Base-by-base conservation (phyloP, 495 filamentous ascomycete genomes). In the Staphylotrichum longicolle region DNA sequence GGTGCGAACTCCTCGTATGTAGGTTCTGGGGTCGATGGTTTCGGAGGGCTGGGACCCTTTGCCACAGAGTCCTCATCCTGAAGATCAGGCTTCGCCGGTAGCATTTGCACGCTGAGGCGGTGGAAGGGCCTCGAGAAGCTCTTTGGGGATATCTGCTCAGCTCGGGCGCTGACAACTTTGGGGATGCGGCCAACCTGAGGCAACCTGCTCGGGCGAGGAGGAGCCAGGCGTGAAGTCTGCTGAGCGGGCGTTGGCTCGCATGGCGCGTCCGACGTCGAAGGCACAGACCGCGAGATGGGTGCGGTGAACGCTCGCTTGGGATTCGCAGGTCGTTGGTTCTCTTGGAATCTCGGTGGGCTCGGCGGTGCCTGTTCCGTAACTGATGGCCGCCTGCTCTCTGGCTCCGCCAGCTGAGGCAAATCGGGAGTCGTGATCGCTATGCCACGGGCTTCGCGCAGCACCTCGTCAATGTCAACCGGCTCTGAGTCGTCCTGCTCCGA, bases 181-280 rank as follows among this genome's bases (percentile, higher is more conserved):
- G 93, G 93, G 62, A 98, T 98, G 9, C 93, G 88, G 11, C 93
- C 93, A 57, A 98, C 86, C 66, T 91, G 93, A 42, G 87, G 84
- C 34, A 96, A 76, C 60, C 81, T 73, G 61, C 76, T 79, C 7
- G 75, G 77, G 9, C 77, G 75, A 12, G 58, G 64, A 34, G 61
- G 52, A 40, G 65, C 48, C 12, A 64, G 62, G 1, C 45, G 53
- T 8, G 58, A 42, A 40, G 67, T 30, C 40, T 37, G 54, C 9
- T 34, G 32, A 1, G 50, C 40, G 7, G 61, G 45, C 2, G 34
- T n/a, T 11, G 57, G 35, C 9, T 58, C 47, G 14, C 52, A 34
- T 15, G 37, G 41, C 12, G 55, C 10, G 20, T 20, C 10, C 14
- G 59, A n/a, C 33, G 35, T 11, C 30, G 54, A 20, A 14, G 63